Evolutionary conservation across 768 basidiomycete genomes (phyloP).

Genomic region (Tylopilus rubrobrunneus): DNA sequence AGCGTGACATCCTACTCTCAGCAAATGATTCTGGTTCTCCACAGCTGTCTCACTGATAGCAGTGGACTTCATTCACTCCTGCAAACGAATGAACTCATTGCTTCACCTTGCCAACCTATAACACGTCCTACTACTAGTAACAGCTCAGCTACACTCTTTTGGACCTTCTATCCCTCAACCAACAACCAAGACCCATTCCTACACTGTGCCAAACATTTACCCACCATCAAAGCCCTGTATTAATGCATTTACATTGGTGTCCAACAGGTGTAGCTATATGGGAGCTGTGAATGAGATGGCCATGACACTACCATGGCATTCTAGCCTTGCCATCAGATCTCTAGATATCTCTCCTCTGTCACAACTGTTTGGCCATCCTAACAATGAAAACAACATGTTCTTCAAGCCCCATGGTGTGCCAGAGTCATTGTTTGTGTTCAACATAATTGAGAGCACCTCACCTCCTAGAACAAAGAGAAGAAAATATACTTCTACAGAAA

Average conservation of each 20-base stretch:
- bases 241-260: slow-evolving; percentile 28
- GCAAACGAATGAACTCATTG: slow-evolving; percentile 24
- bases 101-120: slow-evolving; percentile 36
- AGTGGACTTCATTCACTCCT: slow-evolving; percentile 29
- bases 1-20: slow-evolving; percentile 37
- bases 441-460: slow-evolving; percentile 52
- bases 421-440: slow-evolving; percentile 55
- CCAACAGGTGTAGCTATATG: slow-evolving; percentile 64
- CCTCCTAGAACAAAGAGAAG: slow-evolving; percentile 40
- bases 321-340: slow-evolving; percentile 38
- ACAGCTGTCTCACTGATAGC: slow-evolving; percentile 47
- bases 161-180: slow-evolving; percentile 40
- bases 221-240: slow-evolving; percentile 3
- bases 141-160: slow-evolving; percentile 58
- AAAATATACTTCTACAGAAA: slow-evolving; percentile 52
- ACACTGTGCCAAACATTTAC: slow-evolving; percentile 21
- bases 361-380: slow-evolving; percentile 27
- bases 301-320: slow-evolving; percentile 34
- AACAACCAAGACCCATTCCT: slow-evolving; percentile 17
- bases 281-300: slow-evolving; percentile 40
- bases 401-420: slow-evolving; percentile 42
- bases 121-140: slow-evolving; percentile 50
- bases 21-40: slow-evolving; percentile 46
- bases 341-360: slow-evolving; percentile 48
- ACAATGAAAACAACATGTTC: slow-evolving; percentile 56